Conservation (phyloP, 352 stramenopile species). For the Halophytophthora polymorphica region DNA sequence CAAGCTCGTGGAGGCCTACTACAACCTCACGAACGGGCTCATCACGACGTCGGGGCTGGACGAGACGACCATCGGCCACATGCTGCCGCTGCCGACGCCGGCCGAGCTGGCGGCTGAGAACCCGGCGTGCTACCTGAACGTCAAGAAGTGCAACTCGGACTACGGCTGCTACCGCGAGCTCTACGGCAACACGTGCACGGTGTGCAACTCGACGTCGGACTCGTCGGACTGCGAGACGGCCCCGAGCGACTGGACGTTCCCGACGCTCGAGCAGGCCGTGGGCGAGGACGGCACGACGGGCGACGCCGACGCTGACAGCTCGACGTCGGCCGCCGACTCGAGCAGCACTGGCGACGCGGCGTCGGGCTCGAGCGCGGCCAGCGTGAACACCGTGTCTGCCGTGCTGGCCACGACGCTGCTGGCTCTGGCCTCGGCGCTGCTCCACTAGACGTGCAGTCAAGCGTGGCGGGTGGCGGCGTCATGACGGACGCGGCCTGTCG, state of each 20-base stretch:
- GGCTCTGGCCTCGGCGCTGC: slow-evolving; percentile 22
- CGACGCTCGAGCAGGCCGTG: slow-evolving; percentile 43
- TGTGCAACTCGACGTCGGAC: slow-evolving; percentile 46
- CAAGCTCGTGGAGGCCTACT: slow-evolving; percentile 55
- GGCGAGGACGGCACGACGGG: slow-evolving; percentile 46
- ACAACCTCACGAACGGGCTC: slow-evolving; percentile 41
- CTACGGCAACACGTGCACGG: slow-evolving; percentile 58
- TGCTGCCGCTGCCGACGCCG: slow-evolving; percentile 50
- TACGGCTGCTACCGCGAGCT: slow-evolving; percentile 58
- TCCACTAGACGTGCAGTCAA: slow-evolving; percentile 24
- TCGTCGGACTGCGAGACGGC: slow-evolving; percentile 30
- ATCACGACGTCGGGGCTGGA: slow-evolving; percentile 35
- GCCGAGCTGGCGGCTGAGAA: slow-evolving; percentile 49
- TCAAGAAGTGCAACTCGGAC: slow-evolving; percentile 50
- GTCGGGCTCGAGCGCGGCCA: slow-evolving; percentile 16
- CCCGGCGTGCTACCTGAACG: slow-evolving; percentile 65
- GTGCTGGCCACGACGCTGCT: slow-evolving; percentile 27
- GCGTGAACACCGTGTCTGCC: slow-evolving; percentile 21
- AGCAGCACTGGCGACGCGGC: background rate
- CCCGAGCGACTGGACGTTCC: slow-evolving; percentile 47
- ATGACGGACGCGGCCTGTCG: background rate
- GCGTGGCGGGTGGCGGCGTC: slow-evolving; percentile 5
- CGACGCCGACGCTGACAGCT: slow-evolving; percentile 31
- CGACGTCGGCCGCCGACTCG: slow-evolving; percentile 18
- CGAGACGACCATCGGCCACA: slow-evolving; percentile 31